Base-by-base conservation (phyloP, 2,329 filamentous ascomycete genomes). In the Colletotrichum tabaci region DNA sequence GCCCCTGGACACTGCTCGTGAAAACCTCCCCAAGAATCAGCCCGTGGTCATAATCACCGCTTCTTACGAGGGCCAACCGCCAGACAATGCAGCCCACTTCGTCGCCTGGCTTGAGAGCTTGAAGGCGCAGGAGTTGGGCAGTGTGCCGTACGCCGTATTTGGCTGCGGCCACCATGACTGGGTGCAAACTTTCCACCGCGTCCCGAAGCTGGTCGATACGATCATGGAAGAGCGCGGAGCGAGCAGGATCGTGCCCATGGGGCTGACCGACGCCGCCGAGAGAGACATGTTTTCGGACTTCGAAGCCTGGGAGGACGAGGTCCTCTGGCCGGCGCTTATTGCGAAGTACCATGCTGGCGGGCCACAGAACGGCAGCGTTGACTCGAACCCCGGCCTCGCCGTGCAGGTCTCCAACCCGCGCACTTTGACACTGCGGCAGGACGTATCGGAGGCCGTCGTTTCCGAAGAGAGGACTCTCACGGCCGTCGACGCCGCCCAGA, bases 31-130 rank as follows among this genome's bases (percentile, higher is more conserved):
- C 0, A 88, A 82, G 61, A 82, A 86, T 21, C 83, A 87, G 16
- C 90, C 91, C 0, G 83, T 91, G 0, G 82, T 92, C 15, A 84
- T 94, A 66, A 86, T 94, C 72, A 89, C 89, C 0, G 87, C 92
- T 0, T 90, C 88, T 2, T 94, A 94, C 75, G 92, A 94, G 76
- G 92, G 92, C 1, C 84, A 92, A 63, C 90, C 92, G 0, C 88
- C 91, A 0, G 91, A 93, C 73, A 93, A 94, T 69, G 92, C 92
- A 0, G 85, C 82, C 0, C 85, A 89, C 57, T 94, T 94, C 75
- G 87, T 90, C 46, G 81, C 86, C 5, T 94, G 92, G 92, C 76
- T 93, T 2, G 83, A 89, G 74, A 82, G 76, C 15, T 79, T 87
- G 13, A 66, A 71, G 40, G 81, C 85, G 49, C 83, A 86, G 4